Evolutionary conservation across 352 stramenopile species (phyloP), one percentile per base, ranked within the genome.

Genomic region (Phytophthora ohioensis): DNA sequence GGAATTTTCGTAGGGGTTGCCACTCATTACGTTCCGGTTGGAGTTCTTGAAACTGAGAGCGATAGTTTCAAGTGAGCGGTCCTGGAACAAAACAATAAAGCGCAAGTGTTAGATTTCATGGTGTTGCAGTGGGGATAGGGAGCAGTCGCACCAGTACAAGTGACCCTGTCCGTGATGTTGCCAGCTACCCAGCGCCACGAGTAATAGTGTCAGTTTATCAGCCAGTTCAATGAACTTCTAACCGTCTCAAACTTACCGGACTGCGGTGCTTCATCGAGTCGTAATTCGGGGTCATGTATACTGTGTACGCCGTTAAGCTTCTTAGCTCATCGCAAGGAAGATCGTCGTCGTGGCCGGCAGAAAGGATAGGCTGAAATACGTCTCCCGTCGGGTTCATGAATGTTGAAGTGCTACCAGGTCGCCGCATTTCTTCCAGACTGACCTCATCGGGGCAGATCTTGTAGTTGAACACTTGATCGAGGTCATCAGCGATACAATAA

Each of bases 401-500:
- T 8, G 76, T 78, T 4, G 75, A 72, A 53, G 64, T 70, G 4
- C 69, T 75, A 15, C 34, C 57, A 8, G 69, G 62, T 0, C 67
- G 77, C 55, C 76, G 70, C 51, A 80, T 71, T 3, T 88, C 78
- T 39, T 89, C 81, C 35, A 76, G 51, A 3, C 43, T 86, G 30
- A 81, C 38, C 55, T 88, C 77, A 5, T 86, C 78, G 0, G 74
- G 58, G 43, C 84, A 91, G 59, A 93, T 84, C 5, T 78, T 78
- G 45, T 84, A 79, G 36, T 87, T 71, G 27, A 87, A 83, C 3
- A 94, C 82, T 42, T 90, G 81, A 8, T 78, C 82, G 17, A 93
- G 71, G 39, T 96, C 89, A 52, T 96, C 89, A 3, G 89, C 89
- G 32, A 96, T 90, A n/a, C 93, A 90, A 67, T 94, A 96, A 48